Evolutionary conservation across 2,329 filamentous ascomycete genomes (phyloP).

Genomic region (Monosporascus sp.): DNA sequence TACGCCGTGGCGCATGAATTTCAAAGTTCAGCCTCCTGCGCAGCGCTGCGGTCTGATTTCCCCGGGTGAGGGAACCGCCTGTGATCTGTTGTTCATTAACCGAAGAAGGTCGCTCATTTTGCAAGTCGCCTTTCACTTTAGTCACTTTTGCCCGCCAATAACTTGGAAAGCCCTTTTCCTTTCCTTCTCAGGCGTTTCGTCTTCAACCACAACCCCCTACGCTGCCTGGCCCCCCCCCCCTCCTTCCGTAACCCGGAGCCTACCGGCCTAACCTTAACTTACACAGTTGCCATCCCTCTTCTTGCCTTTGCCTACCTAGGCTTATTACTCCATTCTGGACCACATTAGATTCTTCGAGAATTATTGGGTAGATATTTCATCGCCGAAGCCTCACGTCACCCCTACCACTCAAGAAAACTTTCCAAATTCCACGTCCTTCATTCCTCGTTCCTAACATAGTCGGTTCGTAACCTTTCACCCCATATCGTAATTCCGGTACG

Average conservation of each 20-base stretch:
- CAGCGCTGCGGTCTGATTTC: not conserved
- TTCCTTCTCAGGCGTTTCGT: not conserved
- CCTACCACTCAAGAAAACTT: too few relatives aligned
- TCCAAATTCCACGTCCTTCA: too few relatives aligned
- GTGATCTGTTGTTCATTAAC: too few relatives aligned
- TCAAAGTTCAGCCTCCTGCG: not conserved
- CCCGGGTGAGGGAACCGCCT: not conserved
- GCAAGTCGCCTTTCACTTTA: too few relatives aligned
- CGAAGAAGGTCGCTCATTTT: too few relatives aligned
- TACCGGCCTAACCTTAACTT: not conserved
- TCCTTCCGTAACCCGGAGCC: not conserved
- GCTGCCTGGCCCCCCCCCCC: not conserved
- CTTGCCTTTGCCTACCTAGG: not conserved
- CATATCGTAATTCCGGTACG: not conserved
- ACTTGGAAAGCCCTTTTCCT: too few relatives aligned
- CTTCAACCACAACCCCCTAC: not conserved
- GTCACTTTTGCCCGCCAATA: not conserved
- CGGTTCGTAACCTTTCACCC: too few relatives aligned
- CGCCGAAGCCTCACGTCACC: not conserved
- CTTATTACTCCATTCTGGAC: not conserved
- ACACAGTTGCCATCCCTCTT: not conserved
- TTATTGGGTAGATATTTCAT: not conserved
- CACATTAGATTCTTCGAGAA: slow-evolving; percentile 1
- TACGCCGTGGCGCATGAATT: not conserved
- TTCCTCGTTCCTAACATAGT: too few relatives aligned